Conservation (phyloP, 768 basidiomycete species). For the Auriculariales sp. region DNA sequence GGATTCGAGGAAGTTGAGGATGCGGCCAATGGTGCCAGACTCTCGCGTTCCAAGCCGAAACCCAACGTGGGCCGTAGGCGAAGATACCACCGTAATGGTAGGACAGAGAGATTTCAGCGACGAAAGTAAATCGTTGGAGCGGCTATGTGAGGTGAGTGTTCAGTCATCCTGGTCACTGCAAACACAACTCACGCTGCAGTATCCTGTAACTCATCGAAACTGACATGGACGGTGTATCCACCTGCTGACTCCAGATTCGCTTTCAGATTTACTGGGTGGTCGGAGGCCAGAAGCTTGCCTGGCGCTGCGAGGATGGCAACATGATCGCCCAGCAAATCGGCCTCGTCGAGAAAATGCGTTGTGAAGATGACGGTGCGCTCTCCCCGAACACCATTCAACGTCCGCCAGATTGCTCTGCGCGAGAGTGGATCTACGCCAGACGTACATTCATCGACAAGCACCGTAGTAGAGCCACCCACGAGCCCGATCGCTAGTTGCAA, state of each 20-base stretch:
- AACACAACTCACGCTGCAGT: too few species aligned
- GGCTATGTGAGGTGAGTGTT: too few species aligned
- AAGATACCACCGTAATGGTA: constrained; percentile 15
- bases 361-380: constrained; percentile 62
- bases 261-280: constrained; percentile 63
- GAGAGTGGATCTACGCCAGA: constrained; percentile 76
- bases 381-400: constrained; percentile 48
- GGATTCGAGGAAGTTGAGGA: constrained; percentile 39
- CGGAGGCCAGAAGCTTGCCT: constrained; percentile 58
- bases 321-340: constrained; percentile 60
- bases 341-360: constrained; percentile 72
- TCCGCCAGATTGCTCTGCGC: constrained; percentile 63
- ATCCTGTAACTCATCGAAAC: too few species aligned
- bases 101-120: too few species aligned
- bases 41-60: constrained; percentile 55
- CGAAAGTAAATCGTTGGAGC: too few species aligned
- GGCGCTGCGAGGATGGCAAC: constrained; percentile 65
- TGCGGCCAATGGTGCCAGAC: constrained; percentile 32
- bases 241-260: constrained; percentile 51
- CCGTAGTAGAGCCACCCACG: constrained; percentile 51
- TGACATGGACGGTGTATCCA: constrained; percentile 52
- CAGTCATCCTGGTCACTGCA: too few species aligned
- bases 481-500: constrained; percentile 72
- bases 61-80: constrained; percentile 25
- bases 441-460: constrained; percentile 20